These are phyloP conservation scores for Kazachstania africana DNA, from an alignment of 805 yeast species.

Conservation along the genomic window DNA sequence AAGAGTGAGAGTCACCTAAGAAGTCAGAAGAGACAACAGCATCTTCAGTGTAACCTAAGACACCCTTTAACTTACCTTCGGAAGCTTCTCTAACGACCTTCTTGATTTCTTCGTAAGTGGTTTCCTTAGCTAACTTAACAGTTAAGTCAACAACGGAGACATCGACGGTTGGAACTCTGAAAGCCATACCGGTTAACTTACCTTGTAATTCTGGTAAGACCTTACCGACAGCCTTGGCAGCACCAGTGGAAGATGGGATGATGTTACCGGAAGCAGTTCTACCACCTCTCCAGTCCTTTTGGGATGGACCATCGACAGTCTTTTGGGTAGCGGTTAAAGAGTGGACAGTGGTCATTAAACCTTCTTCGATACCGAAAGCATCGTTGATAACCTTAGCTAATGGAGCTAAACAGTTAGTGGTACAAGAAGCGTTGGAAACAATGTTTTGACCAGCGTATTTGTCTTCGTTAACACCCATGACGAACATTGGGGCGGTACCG, in stretches of 20 bases:
- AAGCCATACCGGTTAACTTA: slow-evolving; percentile 63
- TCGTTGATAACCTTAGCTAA: slow-evolving; percentile 60
- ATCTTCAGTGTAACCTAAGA: slow-evolving; percentile 60
- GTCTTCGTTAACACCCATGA: slow-evolving; percentile 57
- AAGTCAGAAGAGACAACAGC: slow-evolving; percentile 62
- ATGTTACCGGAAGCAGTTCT: slow-evolving; percentile 67
- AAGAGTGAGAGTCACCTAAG: slow-evolving; percentile 51
- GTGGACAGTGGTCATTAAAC: slow-evolving; percentile 67
- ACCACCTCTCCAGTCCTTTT: slow-evolving; percentile 75
- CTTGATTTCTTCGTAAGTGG: slow-evolving; percentile 56
- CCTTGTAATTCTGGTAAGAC: slow-evolving; percentile 63
- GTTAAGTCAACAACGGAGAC: slow-evolving; percentile 65
- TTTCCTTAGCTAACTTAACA: slow-evolving; percentile 44
- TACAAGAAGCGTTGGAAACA: slow-evolving; percentile 62
- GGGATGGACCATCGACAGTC: slow-evolving; percentile 69
- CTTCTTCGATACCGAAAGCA: slow-evolving; percentile 57
- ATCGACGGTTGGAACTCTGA: slow-evolving; percentile 66
- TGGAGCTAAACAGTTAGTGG: slow-evolving; percentile 68
- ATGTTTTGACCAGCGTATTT: slow-evolving; percentile 47
- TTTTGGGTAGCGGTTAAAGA: slow-evolving; percentile 63
- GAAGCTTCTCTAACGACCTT: slow-evolving; percentile 46
- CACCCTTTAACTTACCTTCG: slow-evolving; percentile 49
- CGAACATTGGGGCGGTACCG: slow-evolving; percentile 63
- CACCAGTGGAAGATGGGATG: slow-evolving; percentile 68
- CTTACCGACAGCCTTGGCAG: slow-evolving; percentile 68